Evolutionary conservation across 202 grass and related monocot genomes (phyloP), one percentile per base, ranked within the genome.

Genomic region (Elaeis oleifera): DNA sequence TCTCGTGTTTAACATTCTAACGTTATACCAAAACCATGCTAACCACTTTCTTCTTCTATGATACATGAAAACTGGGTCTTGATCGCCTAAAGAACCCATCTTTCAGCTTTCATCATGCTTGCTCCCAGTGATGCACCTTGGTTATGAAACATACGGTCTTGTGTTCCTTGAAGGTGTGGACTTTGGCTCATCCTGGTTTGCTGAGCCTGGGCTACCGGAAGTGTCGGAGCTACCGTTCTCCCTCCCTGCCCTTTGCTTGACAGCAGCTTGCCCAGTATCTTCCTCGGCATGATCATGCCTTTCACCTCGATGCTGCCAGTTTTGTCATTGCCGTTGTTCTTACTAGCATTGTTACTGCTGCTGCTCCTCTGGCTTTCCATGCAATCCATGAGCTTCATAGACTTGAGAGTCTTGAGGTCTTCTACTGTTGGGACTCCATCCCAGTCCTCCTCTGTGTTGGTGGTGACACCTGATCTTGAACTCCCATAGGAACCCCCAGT

Each of bases 201-300:
- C 48, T 17, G 89, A 99, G 1, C 85, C 85, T 0, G 83, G 95
- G 69, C 95, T 99, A 66, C 85, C 89, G 6, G 83, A 83, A 8
- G 89, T 80, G 63, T 99, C 88, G 0, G 88, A 94, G 80, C 88
- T 84, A 50, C 85, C 89, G 72, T 87, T 99, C 66, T 99, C 85
- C 0, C 68, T 0, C 20, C 50, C 1, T 78, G 74, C 1, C 73
- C 78, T 58, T 87, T 99, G 51, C 83, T 77, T 0, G 95, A 95
- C 95, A 89, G 94, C 64, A 99, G 74, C 80, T 87, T 99, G 69
- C 78, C 87, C 48, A 95, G 53, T 59, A 99, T 89, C 77, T 96
- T 97, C 80, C 94, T 99, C 0, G 95, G 78, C 95, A 81, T 80
- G 44, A 74, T 64, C 32, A 71, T 78, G 59, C 77, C 84, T 21